Conservation (phyloP, 176 grass and related monocot species). For the Carex scoparia region DNA sequence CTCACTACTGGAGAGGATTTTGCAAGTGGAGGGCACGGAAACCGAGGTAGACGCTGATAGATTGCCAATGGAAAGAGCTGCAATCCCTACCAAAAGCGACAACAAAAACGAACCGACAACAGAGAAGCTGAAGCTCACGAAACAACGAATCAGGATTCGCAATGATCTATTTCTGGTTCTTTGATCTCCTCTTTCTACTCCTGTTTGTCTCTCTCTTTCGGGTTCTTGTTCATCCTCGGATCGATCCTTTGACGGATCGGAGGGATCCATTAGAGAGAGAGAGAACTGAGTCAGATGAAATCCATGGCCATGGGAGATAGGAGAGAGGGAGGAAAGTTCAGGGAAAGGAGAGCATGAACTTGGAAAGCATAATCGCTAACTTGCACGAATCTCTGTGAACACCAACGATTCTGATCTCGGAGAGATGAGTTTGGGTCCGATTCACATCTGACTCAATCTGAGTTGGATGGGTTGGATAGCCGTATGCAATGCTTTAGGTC, state of each 20-base stretch:
- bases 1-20: slow-evolving; percentile 75
- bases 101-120: slow-evolving; percentile 63
- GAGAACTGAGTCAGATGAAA: neutral
- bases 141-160: slow-evolving; percentile 37
- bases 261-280: slow-evolving; percentile 3
- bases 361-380: neutral
- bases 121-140: slow-evolving; percentile 48
- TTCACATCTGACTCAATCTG: no score
- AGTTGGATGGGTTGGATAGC: no score
- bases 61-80: slow-evolving; percentile 50
- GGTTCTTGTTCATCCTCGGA: neutral
- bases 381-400: neutral
- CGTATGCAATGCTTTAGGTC: no score
- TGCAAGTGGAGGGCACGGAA: slow-evolving; percentile 79
- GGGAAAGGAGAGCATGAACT: neutral
- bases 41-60: slow-evolving; percentile 54
- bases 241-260: slow-evolving; percentile 20
- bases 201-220: neutral
- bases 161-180: slow-evolving; percentile 1
- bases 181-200: neutral
- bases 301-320: neutral
- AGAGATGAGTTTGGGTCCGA: no score
- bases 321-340: neutral
- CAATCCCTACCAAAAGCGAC: slow-evolving; percentile 67
- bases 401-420: neutral